phyloP scores from a whole-genome alignment of 169 alveolate genomes.

The Plasmodium inui region DNA sequence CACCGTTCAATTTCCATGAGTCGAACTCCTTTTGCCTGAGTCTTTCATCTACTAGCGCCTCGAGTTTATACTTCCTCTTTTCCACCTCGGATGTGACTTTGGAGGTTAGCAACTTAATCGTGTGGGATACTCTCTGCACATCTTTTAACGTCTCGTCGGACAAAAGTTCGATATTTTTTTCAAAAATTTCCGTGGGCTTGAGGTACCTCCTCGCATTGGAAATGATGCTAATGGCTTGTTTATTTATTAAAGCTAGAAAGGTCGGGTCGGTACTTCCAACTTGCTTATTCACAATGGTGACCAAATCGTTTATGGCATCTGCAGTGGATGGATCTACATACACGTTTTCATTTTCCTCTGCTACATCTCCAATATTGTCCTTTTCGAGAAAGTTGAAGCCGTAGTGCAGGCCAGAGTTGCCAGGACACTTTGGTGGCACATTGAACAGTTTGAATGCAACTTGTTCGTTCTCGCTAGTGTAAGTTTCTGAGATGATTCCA shows the following conservation, averaged over 20 bases:
- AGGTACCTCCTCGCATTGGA: slow-evolving; percentile 72
- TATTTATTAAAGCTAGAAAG: slow-evolving; percentile 65
- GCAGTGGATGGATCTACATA: slow-evolving; percentile 60
- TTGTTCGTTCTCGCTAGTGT: slow-evolving; percentile 77
- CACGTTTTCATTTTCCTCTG: slow-evolving; percentile 46
- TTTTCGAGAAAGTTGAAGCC: slow-evolving; percentile 6
- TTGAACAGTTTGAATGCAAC: slow-evolving; percentile 80
- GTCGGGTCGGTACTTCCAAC: slow-evolving; percentile 74
- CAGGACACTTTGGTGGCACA: slow-evolving; percentile 79
- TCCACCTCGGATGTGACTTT: slow-evolving; percentile 63
- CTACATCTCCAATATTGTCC: background rate
- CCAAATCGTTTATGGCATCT: slow-evolving; percentile 67
- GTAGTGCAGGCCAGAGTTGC: background rate
- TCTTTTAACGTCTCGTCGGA: slow-evolving; percentile 74
- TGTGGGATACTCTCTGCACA: slow-evolving; percentile 60
- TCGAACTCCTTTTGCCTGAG: slow-evolving; percentile 66
- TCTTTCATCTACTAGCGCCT: slow-evolving; percentile 46
- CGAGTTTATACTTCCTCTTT: slow-evolving; percentile 64
- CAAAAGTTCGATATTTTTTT: slow-evolving; percentile 66
- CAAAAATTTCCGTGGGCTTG: slow-evolving; percentile 67
- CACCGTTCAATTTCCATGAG: slow-evolving; percentile 30
- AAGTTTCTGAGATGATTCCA: slow-evolving; percentile 86
- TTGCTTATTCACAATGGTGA: slow-evolving; percentile 60
- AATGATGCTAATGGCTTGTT: slow-evolving; percentile 46
- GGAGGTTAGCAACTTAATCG: slow-evolving; percentile 55